Evolutionary conservation across 306 rosid genomes (phyloP), one percentile per base, ranked within the genome.

Genomic region (Quercus aquifolioides): DNA sequence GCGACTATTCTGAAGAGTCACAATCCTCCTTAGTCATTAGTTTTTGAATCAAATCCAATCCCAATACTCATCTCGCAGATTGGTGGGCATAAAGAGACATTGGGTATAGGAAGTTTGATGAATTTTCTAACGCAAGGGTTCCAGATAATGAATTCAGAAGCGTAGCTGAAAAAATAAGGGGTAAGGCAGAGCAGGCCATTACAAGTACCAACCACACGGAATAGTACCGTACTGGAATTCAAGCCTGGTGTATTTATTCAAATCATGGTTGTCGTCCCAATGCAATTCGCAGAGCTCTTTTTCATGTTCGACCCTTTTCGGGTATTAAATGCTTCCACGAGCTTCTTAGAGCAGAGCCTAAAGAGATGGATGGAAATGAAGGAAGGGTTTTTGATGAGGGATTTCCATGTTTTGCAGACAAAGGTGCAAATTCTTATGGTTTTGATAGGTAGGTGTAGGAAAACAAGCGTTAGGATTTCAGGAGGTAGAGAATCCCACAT

Each of bases 371-470:
- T 28, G 60, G 59, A 31, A 79, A 83, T 78, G 80, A 83, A 83
- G 59, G 62, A 56, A 5, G 77, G 60, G 33, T 35, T 5, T 9
- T 17, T 21, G 68, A 83, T 69, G 52, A 83, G 58, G 1, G 67
- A 46, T 3, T 41, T 70, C 86, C 86, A 83, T 68, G 74, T 33
- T 13, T 78, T 83, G 76, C 68, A 83, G 5, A 83, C 83, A 0
- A 18, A 3, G 54, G 60, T 78, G 69, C 30, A 83, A 74, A 46
- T 74, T 18, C 78, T n/a, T 4, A 78, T 57, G 69, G 69, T 38
- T 28, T 78, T 74, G 10, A 51, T 4, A 33, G 80, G 73, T 15
- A 78, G 79, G 17, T 69, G 33, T 5, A 12, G 67, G 2, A 83
- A 79, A 21, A 78, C 74, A 35, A 57, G 72, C 1, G 8, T 19